These are phyloP conservation scores for Dryas drummondii DNA, from an alignment of 306 rosid species.

Conservation along the genomic window DNA sequence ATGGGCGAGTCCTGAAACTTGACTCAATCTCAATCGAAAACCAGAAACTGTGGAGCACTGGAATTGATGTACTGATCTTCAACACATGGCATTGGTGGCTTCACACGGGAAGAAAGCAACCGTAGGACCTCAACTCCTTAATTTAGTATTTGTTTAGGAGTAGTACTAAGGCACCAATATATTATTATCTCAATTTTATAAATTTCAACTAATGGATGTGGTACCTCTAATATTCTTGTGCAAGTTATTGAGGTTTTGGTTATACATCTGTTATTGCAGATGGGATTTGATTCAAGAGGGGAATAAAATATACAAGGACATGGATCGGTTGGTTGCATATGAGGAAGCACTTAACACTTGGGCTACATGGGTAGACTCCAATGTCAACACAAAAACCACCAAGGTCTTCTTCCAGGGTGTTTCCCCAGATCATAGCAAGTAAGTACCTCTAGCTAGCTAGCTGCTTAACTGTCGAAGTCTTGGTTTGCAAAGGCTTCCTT, in stretches of 20 bases:
- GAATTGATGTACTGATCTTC: constrained; percentile 31
- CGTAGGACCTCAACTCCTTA: constrained; percentile 14
- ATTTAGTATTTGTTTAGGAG: too few species aligned
- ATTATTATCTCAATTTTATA: too few species aligned
- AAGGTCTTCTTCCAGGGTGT: constrained; percentile 73
- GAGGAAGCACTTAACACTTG: constrained; percentile 71
- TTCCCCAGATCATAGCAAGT: constrained; percentile 73
- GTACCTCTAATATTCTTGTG: not conserved
- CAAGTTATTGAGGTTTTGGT: too few species aligned
- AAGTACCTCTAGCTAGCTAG: constrained; percentile 9
- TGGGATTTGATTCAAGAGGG: constrained; percentile 70
- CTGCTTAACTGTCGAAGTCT: too few species aligned
- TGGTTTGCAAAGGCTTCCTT: too few species aligned
- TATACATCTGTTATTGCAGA: constrained; percentile 24
- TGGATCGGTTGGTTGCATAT: constrained; percentile 67
- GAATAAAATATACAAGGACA: constrained; percentile 34
- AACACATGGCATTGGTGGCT: constrained; percentile 53
- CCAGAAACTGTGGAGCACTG: constrained; percentile 25
- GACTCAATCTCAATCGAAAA: constrained; percentile 33
- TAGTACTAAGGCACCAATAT: too few species aligned
- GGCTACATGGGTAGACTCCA: constrained; percentile 72
- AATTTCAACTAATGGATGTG: too few species aligned
- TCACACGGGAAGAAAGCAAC: constrained; percentile 41
- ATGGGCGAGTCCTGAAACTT: constrained; percentile 30
- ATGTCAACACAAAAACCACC: constrained; percentile 44